Base-by-base conservation (phyloP, 306 rosid species). In the Argentina anserina region DNA sequence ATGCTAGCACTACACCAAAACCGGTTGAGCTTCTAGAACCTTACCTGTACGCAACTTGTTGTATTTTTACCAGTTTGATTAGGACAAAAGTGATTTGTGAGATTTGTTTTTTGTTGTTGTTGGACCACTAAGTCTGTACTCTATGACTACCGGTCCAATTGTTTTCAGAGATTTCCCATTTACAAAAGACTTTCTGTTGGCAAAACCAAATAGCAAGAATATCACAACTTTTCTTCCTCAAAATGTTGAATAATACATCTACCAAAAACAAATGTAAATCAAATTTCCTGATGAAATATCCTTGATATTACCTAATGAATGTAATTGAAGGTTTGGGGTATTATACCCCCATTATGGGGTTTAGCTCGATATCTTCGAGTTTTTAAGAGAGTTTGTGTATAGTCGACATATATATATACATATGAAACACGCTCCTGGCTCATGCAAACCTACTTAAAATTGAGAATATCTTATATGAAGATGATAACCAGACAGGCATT, bases 81-180 rank as follows among this genome's bases (percentile, higher is more conserved):
- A 7, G 0, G 41, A 29, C 65, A 31, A 60, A 18, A 15, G 65
- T 60, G 23, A 7, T 7, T 60, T 18, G 23, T 14, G 25, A 14
- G 41, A 29, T 60, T 42, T 42, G 47, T 42, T 42, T 11, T 42
- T 7, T 29, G 23, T 33, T 15, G 42, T 60, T 18, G 42, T 34
- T 33, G 43, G 42, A 61, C 67, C 67, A 62, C 67, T 4, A 8
- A 8, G 26, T 62, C 67, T 45, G 10, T 62, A 3, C 3, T 34
- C 4, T 33, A 5, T 62, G 67, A 62, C 25, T 31, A 62, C 15
- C 41, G 18, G 67, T 62, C 67, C 43, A 34, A n/a, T 6, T 8
- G 4, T 15, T 60, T 62, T 62, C 67, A 33, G 67, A 18, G 67
- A 62, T 62, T 62, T 62, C 67, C 43, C 67, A 62, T 29, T 58